Evolutionary conservation across 2,329 filamentous ascomycete genomes (phyloP).

Genomic region (Penicillium polonicum): DNA sequence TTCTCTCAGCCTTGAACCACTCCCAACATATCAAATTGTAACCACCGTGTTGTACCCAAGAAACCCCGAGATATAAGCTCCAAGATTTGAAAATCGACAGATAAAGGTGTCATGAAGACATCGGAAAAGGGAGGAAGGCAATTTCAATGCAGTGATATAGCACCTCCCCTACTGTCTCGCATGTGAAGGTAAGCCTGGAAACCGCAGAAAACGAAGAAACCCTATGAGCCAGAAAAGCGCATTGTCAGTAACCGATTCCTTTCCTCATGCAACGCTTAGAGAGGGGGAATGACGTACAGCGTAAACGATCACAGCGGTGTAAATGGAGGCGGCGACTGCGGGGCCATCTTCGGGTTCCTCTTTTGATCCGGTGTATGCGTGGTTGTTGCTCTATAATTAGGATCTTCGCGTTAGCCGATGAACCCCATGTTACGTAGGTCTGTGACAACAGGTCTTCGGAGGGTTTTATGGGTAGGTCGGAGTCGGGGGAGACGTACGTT

Average conservation of each 20-base stretch:
- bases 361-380: constrained; percentile 75
- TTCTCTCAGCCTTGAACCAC: constrained; percentile 14
- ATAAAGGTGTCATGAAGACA: constrained; percentile 17
- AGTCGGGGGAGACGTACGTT: constrained; percentile 49
- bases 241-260: constrained; percentile 15
- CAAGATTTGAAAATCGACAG: constrained; percentile 18
- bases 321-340: constrained; percentile 80
- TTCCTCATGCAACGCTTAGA: neutral
- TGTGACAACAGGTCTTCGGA: constrained; percentile 3
- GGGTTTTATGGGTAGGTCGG: neutral
- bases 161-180: constrained; percentile 76
- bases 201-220: constrained; percentile 87
- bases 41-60: constrained; percentile 10
- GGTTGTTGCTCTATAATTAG: constrained; percentile 61
- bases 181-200: constrained; percentile 84
- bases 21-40: constrained; percentile 11
- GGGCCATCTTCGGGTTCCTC: constrained; percentile 69
- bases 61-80: constrained; percentile 21
- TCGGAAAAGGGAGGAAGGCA: constrained; percentile 16
- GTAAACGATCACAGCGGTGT: constrained; percentile 85
- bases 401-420: constrained; percentile 10
- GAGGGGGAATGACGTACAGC: constrained; percentile 59
- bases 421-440: constrained; percentile 1
- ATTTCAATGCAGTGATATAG: constrained; percentile 68
- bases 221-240: constrained; percentile 49